These are phyloP conservation scores for Ophiostoma ips DNA, from an alignment of 2,329 filamentous ascomycete species.

Conservation along the genomic window DNA sequence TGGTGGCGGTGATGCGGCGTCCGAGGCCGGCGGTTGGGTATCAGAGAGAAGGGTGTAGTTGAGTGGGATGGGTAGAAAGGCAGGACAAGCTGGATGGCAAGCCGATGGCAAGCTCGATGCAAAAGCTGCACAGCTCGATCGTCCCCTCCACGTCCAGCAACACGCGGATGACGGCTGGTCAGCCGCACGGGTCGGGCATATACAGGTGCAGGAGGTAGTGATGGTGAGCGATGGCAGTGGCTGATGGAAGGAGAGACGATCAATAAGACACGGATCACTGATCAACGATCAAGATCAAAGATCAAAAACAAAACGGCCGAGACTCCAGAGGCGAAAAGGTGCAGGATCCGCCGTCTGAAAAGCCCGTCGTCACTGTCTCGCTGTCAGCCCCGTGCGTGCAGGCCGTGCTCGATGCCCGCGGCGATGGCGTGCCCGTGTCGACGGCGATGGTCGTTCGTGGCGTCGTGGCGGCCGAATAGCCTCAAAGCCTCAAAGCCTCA, in stretches of 20 bases:
- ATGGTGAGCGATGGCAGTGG: neutral
- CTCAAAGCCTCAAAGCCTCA: too few species aligned
- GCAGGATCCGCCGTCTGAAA: slow-evolving; percentile 5
- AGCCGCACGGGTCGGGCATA: slow-evolving; percentile 7
- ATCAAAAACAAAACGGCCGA: too few species aligned
- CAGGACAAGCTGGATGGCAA: too few species aligned
- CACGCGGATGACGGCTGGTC: slow-evolving; percentile 3
- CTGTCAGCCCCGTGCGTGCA: too few species aligned
- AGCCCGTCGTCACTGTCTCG: too few species aligned
- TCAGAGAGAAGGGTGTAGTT: neutral
- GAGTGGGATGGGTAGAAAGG: neutral
- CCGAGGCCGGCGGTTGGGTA: neutral
- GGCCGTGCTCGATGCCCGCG: too few species aligned
- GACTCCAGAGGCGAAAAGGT: slow-evolving; percentile 2
- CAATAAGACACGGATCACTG: too few species aligned
- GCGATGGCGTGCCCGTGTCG: too few species aligned
- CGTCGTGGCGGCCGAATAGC: too few species aligned
- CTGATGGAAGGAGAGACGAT: neutral
- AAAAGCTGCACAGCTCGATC: slow-evolving; percentile 2
- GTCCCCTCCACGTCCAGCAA: slow-evolving; percentile 8
- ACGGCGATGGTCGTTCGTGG: too few species aligned
- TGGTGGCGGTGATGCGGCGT: slow-evolving; percentile 26
- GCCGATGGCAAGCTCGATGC: neutral
- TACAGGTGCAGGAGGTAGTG: neutral
- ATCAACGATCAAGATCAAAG: neutral